Evolutionary conservation across 2,329 filamentous ascomycete species (phyloP), one percentile per base, ranked within the genome.

Genomic region (Colletotrichum australisinense): DNA sequence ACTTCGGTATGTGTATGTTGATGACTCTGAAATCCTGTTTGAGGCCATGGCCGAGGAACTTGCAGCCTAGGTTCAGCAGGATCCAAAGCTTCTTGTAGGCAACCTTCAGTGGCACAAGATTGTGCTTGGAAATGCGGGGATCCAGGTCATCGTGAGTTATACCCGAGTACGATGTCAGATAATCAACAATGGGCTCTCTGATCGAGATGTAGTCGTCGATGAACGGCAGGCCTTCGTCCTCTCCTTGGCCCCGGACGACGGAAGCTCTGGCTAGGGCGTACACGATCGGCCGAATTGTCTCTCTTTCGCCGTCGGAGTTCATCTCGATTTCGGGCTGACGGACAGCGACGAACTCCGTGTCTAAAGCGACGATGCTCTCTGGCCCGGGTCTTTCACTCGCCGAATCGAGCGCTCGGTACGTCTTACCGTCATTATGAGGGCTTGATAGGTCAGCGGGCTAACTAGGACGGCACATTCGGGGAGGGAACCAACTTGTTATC

Each of bases 41-140:
- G 55, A 99, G 87, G 4, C 96, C 96, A 79, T 99, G 97, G 2
- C 97, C 97, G 5, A 99, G 90, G 81, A 99, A 99, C 75, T 94
- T 91, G 83, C 95, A 98, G 60, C 97, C 97, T 0, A 98, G 88
- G 80, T 99, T 99, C 38, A 99, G 89, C 22, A 99, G 88, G 19
- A 98, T 90, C 97, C 97, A 99, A 35, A 99, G 91, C 82, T 98
- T 98, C 84, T 99, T 99, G 87, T 98, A 99, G 1, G 94, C 95
- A 71, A 94, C 90, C 81, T 99, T 99, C 53, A 98, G 88, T 1
- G 93, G 90, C 9, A 98, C 92, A 0, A 98, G 89, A 67, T 95
- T 94, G 82, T 98, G 96, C 67, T 89, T 90, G 56, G 93, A 94
- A n/a, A 90, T 88, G 69, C 91, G 88, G 4, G 93, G 91, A 77